Percentiles rank a stretch among this genome's conserved stretches.
phyloP scores from a whole-genome alignment of 2,329 filamentous ascomycete genomes.

The Dothidotthia symphoricarpi region DNA sequence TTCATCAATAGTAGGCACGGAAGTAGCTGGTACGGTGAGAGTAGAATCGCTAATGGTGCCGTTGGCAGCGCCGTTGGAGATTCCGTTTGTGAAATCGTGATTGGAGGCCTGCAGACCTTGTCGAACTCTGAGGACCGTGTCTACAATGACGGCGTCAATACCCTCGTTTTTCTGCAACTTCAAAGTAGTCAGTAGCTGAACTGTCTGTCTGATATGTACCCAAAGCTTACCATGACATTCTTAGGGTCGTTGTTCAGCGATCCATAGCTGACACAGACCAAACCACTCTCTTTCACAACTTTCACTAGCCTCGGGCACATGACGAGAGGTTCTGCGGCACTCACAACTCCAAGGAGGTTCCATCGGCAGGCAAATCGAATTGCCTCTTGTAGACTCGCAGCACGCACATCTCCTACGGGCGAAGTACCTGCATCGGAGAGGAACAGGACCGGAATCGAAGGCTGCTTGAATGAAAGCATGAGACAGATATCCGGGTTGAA shows the following conservation, averaged over 20 bases:
- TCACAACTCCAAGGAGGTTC: constrained; percentile 91
- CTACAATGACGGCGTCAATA: constrained; percentile 96
- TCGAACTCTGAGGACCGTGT: constrained; percentile 87
- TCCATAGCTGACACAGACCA: constrained; percentile 97
- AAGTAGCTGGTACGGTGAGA: no score
- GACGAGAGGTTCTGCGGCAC: constrained; percentile 82
- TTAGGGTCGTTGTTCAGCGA: constrained; percentile 80
- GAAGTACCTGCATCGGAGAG: constrained; percentile 83
- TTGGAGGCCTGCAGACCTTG: constrained; percentile 70
- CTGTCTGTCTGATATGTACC: not conserved
- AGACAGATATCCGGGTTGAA: constrained; percentile 98
- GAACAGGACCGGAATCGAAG: constrained; percentile 92
- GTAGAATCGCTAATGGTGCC: not conserved
- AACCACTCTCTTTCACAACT: constrained; percentile 88
- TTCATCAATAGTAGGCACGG: no score
- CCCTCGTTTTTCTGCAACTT: constrained; percentile 89
- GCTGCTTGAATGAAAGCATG: constrained; percentile 93
- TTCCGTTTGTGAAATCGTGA: constrained; percentile 2
- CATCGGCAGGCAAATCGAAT: constrained; percentile 91
- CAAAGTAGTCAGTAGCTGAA: constrained; percentile 10
- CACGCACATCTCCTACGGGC: constrained; percentile 81
- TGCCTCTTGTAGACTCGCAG: constrained; percentile 89
- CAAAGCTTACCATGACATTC: constrained; percentile 71
- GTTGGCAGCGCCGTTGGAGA: not conserved
- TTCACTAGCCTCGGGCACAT: constrained; percentile 83